Evolutionary conservation across 1,284 basidiomycete species (phyloP).

Genomic region (Ceratobasidium sp.): DNA sequence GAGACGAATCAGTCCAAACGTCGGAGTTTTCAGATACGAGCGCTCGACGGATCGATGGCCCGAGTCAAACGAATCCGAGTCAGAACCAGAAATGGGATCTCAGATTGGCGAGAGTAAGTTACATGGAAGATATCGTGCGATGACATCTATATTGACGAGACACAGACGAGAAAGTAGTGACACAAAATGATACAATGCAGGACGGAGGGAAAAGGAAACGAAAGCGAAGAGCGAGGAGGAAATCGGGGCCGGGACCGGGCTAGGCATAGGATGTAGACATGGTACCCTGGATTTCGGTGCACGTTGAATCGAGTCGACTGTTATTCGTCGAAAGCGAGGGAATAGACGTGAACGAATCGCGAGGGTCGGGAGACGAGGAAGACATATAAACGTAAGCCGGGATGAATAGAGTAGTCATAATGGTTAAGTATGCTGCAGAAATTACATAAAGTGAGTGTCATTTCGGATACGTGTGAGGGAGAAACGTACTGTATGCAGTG

Average conservation of each 20-base stretch:
- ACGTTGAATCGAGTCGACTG: background rate
- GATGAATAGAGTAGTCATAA: slow-evolving; percentile 36
- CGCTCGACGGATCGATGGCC: background rate
- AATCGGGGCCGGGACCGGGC: slow-evolving; percentile 9
- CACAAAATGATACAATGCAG: slow-evolving; percentile 26
- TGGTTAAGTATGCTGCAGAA: slow-evolving; percentile 9
- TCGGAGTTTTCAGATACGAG: background rate
- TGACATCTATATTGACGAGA: slow-evolving; percentile 19
- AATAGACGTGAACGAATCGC: background rate
- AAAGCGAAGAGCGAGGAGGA: slow-evolving; percentile 31
- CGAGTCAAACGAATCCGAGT: background rate
- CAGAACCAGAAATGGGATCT: slow-evolving; percentile 16
- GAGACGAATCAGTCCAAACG: background rate
- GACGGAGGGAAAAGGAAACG: slow-evolving; percentile 31
- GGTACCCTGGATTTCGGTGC: slow-evolving; percentile 3
- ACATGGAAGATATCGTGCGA: slow-evolving; percentile 16
- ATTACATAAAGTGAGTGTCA: slow-evolving; percentile 36
- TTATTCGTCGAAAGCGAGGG: background rate
- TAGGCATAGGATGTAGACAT: slow-evolving; percentile 10
- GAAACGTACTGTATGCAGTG: slow-evolving; percentile 33
- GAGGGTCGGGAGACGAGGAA: slow-evolving; percentile 27
- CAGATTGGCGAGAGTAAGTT: slow-evolving; percentile 20
- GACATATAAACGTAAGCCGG: slow-evolving; percentile 35
- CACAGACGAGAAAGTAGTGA: background rate
- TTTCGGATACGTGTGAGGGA: background rate